A percentile compares a stretch with the other conserved stretches of the same genome.
Conservation (phyloP, 139 green algal species). For the Ostreobium quekettii region DNA sequence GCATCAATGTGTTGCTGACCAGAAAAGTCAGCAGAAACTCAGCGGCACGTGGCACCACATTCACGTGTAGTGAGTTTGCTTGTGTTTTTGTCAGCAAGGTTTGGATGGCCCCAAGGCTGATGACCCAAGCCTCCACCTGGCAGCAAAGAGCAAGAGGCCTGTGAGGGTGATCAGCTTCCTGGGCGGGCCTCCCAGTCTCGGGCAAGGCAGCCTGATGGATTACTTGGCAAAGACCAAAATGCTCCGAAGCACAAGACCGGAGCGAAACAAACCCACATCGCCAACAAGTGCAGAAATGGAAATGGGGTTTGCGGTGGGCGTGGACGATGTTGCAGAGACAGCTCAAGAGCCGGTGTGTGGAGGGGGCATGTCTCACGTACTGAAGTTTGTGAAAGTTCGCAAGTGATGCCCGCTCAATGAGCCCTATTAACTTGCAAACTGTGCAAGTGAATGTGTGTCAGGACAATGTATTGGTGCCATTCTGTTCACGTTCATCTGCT, state of each 20-base stretch:
- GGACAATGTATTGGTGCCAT: too few relatives aligned
- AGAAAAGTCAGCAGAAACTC: too few relatives aligned
- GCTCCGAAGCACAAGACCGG: background rate
- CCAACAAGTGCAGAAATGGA: background rate
- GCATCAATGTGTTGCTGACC: too few relatives aligned
- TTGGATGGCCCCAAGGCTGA: background rate
- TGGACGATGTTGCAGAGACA: background rate
- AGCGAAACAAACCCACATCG: background rate
- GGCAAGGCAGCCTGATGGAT: background rate
- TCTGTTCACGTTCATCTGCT: too few relatives aligned
- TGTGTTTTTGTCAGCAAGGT: background rate
- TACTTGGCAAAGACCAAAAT: background rate
- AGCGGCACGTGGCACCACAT: background rate
- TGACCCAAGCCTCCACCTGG: too few relatives aligned
- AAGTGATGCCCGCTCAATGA: too few relatives aligned
- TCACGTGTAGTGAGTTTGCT: background rate
- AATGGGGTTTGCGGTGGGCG: background rate
- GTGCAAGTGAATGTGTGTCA: too few relatives aligned
- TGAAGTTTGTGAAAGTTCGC: too few relatives aligned
- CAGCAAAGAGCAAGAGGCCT: background rate
- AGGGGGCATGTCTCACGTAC: too few relatives aligned
- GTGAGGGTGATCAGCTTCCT: slow-evolving; percentile 4
- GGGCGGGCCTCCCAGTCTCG: slow-evolving; percentile 5
- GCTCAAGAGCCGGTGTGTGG: too few relatives aligned
- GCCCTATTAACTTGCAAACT: too few relatives aligned